Evolutionary conservation across 2,329 filamentous ascomycete genomes (phyloP).

Genomic region (Cladophialophora psammophila): DNA sequence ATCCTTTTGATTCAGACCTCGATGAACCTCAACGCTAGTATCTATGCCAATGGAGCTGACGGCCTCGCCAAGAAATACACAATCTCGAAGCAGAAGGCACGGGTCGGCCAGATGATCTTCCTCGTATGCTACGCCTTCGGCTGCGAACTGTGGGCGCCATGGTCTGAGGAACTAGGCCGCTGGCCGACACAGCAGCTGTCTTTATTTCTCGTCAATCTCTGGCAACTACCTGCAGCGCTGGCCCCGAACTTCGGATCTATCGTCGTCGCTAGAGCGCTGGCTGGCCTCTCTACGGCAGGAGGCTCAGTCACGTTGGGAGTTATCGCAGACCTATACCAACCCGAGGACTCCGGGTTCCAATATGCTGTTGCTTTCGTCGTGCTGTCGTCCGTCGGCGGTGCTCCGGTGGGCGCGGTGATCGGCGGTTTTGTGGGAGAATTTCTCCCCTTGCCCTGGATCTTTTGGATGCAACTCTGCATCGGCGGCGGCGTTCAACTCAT

Average conservation of each 20-base stretch:
- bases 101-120: conserved; percentile 77
- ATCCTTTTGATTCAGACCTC: conserved; percentile 75
- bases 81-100: conserved; percentile 71
- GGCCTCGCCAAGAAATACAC: conserved; percentile 70
- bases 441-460: conserved; percentile 65
- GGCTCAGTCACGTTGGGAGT: conserved; percentile 71
- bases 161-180: conserved; percentile 81
- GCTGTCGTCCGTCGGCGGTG: conserved; percentile 63
- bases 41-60: conserved; percentile 72
- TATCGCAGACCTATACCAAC: conserved; percentile 68
- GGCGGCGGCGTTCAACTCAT: conserved; percentile 60
- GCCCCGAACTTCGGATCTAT: conserved; percentile 75
- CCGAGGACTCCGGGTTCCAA: conserved; percentile 60
- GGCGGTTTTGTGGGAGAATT: conserved; percentile 61
- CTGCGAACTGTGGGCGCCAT: conserved; percentile 86
- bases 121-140: conserved; percentile 81
- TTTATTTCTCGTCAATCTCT: conserved; percentile 77
- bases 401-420: conserved; percentile 62
- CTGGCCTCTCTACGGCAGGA: conserved; percentile 68
- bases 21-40: conserved; percentile 79
- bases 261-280: conserved; percentile 71
- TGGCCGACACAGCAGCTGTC: conserved; percentile 77
- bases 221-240: conserved; percentile 73
- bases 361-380: conserved; percentile 68
- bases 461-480: conserved; percentile 68